Conservation (phyloP, 495 filamentous ascomycete species). For the Copromyces sp. region DNA sequence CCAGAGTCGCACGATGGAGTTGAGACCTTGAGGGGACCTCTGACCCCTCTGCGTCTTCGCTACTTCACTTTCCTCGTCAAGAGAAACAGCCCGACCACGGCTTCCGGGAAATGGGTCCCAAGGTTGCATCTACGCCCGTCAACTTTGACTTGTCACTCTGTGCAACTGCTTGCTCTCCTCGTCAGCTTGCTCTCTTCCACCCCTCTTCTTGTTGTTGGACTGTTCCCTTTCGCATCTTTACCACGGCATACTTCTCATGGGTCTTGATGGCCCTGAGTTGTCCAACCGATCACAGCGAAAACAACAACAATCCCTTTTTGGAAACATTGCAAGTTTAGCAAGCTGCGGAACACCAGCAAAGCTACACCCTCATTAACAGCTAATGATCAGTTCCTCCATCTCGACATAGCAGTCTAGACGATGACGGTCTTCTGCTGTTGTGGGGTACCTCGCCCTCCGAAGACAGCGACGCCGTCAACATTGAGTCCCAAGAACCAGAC, state of each 20-base stretch:
- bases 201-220: background rate
- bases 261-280: background rate
- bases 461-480: slow-evolving; percentile 14
- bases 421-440: slow-evolving; percentile 36
- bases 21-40: background rate
- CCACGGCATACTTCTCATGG: background rate
- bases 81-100: background rate
- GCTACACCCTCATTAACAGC: background rate
- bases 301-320: background rate
- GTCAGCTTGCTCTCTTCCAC: background rate
- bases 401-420: slow-evolving; percentile 4
- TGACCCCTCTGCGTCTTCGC: background rate
- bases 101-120: background rate
- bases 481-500: slow-evolving; percentile 1
- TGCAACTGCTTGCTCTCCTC: background rate
- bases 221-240: background rate
- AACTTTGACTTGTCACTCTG: background rate
- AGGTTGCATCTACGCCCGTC: background rate
- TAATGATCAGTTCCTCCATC: background rate
- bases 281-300: background rate
- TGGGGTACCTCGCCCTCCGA: slow-evolving; percentile 21
- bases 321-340: background rate
- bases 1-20: background rate
- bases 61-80: background rate
- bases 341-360: background rate